Conservation (phyloP, 495 filamentous ascomycete genomes). For the Cetradonia linearis region DNA sequence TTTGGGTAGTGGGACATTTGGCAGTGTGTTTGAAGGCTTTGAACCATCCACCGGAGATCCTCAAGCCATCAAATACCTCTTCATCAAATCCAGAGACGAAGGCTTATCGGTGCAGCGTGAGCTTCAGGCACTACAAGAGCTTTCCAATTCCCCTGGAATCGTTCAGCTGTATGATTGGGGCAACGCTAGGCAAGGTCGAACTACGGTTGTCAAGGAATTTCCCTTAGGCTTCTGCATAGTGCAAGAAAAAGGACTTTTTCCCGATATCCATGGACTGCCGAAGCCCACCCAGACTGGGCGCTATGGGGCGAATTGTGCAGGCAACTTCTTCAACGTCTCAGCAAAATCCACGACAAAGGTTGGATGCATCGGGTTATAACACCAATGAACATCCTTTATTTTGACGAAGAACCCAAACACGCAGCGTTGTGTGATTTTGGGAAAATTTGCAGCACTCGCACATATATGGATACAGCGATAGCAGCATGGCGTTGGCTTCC, state of each 20-base stretch:
- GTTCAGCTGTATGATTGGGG: conserved; percentile 6
- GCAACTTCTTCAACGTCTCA: conserved; percentile 1
- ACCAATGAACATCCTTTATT: conserved; percentile 13
- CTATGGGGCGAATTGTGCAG: neutral
- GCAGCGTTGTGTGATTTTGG: conserved; percentile 14
- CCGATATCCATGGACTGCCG: neutral
- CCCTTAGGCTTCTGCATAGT: conserved; percentile 2
- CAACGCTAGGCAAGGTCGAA: neutral
- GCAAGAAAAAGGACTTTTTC: conserved; percentile 3
- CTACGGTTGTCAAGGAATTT: neutral
- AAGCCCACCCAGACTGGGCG: neutral
- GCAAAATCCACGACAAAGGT: neutral
- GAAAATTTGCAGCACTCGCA: conserved; percentile 1
- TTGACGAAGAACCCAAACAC: neutral
- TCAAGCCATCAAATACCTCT: neutral
- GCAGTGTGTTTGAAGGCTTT: conserved; percentile 9
- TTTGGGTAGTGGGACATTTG: conserved; percentile 9
- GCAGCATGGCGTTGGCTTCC: conserved; percentile 7
- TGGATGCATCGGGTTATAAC: conserved; percentile 18
- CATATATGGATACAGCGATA: neutral
- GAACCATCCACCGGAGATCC: neutral
- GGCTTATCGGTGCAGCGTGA: neutral
- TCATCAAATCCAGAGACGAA: neutral
- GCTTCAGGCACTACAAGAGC: neutral
- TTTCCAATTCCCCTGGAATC: neutral